phyloP scores from a whole-genome alignment of 768 basidiomycete species.

The Suillus bovinus region DNA sequence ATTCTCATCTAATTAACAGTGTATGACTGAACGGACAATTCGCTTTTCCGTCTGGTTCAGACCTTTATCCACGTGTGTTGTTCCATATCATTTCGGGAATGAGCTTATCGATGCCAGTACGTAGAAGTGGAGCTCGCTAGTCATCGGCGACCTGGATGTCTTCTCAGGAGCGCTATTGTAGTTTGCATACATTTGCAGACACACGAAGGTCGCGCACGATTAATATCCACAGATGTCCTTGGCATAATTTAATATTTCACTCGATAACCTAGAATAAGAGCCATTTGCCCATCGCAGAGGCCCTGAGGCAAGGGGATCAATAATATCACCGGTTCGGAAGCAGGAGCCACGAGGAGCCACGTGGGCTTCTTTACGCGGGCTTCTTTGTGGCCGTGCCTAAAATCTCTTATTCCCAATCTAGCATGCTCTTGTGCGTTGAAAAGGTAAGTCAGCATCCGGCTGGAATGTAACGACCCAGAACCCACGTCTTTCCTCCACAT shows the following conservation, averaged over 20 bases:
- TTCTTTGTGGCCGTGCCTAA: conserved; percentile 30
- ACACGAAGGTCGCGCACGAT: conserved; percentile 14
- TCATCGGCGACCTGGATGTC: conserved; percentile 9
- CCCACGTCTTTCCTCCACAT: conserved; percentile 21
- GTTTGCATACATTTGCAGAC: conserved; percentile 6
- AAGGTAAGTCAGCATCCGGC: conserved; percentile 27
- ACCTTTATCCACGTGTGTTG: conserved; percentile 2
- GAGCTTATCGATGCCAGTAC: conserved; percentile 8
- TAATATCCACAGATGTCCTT: neutral
- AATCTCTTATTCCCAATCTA: conserved; percentile 39
- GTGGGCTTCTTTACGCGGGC: conserved; percentile 37
- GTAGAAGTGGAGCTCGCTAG: conserved; percentile 12
- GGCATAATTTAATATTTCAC: conserved; percentile 2
- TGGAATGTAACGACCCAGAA: conserved; percentile 16
- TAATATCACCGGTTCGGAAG: conserved; percentile 4
- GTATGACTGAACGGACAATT: conserved; percentile 35
- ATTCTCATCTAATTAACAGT: conserved; percentile 31
- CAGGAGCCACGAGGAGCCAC: conserved; percentile 30
- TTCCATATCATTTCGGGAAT: conserved; percentile 6
- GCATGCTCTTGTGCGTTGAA: conserved; percentile 41
- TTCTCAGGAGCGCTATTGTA: conserved; percentile 3
- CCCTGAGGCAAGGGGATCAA: conserved; percentile 2
- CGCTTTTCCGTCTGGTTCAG: conserved; percentile 3
- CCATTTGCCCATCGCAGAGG: conserved; percentile 5
- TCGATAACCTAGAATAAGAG: conserved; percentile 3